These are phyloP conservation scores for Xylaria sp. DNA, from an alignment of 2,329 filamentous ascomycete genomes.

Conservation along the genomic window DNA sequence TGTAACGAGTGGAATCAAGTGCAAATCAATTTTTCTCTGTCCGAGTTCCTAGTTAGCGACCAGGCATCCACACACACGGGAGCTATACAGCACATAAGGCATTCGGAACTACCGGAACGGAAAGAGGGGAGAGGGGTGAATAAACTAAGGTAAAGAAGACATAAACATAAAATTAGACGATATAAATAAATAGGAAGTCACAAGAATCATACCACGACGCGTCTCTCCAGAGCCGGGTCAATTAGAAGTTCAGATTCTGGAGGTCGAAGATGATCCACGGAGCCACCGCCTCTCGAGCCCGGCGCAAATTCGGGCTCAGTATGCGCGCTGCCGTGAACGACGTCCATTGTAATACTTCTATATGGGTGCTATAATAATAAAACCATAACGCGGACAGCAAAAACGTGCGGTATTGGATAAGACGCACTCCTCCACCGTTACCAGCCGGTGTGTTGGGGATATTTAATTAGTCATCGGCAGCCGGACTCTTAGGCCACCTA, in stretches of 20 bases:
- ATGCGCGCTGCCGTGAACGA: constrained; percentile 6
- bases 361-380: neutral
- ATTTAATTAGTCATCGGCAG: neutral
- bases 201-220: constrained; percentile 33
- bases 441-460: neutral
- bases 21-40: constrained; percentile 36
- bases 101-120: neutral
- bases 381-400: neutral
- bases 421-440: neutral
- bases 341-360: constrained; percentile 8
- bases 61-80: neutral
- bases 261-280: constrained; percentile 17
- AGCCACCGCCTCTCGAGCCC: constrained; percentile 8
- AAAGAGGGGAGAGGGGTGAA: neutral
- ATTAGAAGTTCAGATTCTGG: constrained; percentile 22
- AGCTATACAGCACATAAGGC: neutral
- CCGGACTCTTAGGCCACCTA: no score
- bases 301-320: constrained; percentile 4
- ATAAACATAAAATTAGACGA: neutral
- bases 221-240: constrained; percentile 29
- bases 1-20: constrained; percentile 34
- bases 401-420: neutral
- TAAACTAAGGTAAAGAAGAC: neutral
- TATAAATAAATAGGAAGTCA: no score
- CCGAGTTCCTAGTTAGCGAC: neutral